Base-by-base conservation (phyloP, 495 filamentous ascomycete genomes). In the Parachaetomium inaequale region DNA sequence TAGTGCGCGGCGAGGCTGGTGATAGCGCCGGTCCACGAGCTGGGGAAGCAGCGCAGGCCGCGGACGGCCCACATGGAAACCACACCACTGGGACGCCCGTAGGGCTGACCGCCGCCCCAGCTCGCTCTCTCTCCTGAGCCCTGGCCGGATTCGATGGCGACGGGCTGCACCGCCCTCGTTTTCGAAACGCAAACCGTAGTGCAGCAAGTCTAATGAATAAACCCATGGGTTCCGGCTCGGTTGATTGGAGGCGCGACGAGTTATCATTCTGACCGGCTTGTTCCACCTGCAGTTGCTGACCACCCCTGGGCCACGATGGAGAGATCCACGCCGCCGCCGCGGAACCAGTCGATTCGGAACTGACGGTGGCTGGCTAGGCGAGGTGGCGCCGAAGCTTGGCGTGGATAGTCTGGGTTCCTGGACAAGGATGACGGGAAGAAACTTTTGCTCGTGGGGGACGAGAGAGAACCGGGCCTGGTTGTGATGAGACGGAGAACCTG, bases 341-440 rank as follows among this genome's bases (percentile, higher is more conserved):
- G 32, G 54, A 51, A 63, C 61, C 47, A 8, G 56, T 51, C 54
- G 26, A 42, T 34, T 63, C 45, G 61, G 29, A 53, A 47, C 47
- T 21, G 47, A 31, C 43, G 57, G 45, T 61, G 57, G 58, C 63
- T 60, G 50, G 19, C 43, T 40, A 51, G 50, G 63, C 63, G 45
- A 45, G 28, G 58, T 56, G 57, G 63, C 63, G 43, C 40, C 36
- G 40, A 51, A 49, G 63, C 57, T 61, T 64, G 45, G 51, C 63
- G 12, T 29, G 19, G 32, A 54, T 28, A 50, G 21, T 42, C 32
- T 4, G 23, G 15, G 2, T 40, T 42, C 25, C 19, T 43, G 15
- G 2, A 63, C 19, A 45, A 31, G 32, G 43, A 55, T 38, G n/a
- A n/a, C n/a, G 32, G 21, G n/a, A 34, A 29, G 45, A 51, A 11